Evolutionary conservation across 176 grass and related monocot genomes (phyloP).

Genomic region (Ensete glaucum): DNA sequence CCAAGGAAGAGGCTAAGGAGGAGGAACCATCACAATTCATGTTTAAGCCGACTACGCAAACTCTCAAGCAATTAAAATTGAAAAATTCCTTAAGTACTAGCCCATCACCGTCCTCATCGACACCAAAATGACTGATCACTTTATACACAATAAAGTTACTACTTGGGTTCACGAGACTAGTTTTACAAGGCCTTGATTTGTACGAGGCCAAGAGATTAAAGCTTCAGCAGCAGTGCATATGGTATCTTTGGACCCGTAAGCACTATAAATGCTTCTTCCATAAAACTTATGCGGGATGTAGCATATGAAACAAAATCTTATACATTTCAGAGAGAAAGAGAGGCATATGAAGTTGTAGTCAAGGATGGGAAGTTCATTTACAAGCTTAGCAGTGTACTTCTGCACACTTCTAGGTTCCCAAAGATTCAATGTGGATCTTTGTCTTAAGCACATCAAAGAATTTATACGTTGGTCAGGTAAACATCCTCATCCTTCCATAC

Average conservation of each 20-base stretch:
- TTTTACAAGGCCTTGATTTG: no score
- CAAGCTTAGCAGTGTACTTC: constrained; percentile 48
- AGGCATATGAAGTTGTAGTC: constrained; percentile 55
- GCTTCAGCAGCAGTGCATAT: constrained; percentile 66
- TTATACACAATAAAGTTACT: no score
- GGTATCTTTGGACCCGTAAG: constrained; percentile 56
- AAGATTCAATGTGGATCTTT: constrained; percentile 78
- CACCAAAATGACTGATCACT: no score
- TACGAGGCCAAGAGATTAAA: constrained; percentile 24
- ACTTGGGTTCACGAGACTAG: no score
- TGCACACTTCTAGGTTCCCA: constrained; percentile 47
- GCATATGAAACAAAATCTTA: no score
- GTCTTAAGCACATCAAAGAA: constrained; percentile 72
- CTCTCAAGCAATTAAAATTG: no score
- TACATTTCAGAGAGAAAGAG: constrained; percentile 69
- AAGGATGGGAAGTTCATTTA: constrained; percentile 52
- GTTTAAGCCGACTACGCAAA: no score
- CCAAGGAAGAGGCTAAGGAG: no score
- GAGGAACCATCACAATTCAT: no score
- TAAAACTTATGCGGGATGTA: no score
- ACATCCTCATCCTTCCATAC: neutral
- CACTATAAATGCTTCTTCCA: neutral
- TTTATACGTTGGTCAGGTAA: constrained; percentile 62
- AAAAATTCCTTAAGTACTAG: no score
- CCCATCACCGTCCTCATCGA: no score